phyloP scores from a whole-genome alignment of 805 yeast genomes.

The Cyberlindnera subsufficiens region DNA sequence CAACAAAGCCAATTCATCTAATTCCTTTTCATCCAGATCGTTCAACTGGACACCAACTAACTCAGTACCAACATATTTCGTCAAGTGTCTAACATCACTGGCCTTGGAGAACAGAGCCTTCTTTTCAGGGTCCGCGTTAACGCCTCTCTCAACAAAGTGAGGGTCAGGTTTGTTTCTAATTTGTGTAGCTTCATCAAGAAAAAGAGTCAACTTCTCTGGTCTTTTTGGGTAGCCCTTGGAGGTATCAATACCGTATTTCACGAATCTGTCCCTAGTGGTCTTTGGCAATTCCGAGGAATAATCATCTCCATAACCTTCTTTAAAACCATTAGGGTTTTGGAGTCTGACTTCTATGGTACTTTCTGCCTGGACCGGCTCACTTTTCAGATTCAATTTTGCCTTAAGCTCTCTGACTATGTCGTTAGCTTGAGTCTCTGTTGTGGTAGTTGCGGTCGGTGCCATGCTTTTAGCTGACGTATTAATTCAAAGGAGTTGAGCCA shows the following conservation, averaged over 20 bases:
- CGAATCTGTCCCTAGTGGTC: constrained; percentile 25
- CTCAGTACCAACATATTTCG: constrained; percentile 45
- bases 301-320: too few relatives aligned
- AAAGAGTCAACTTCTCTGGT: constrained; percentile 33
- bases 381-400: too few relatives aligned
- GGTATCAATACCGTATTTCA: constrained; percentile 31
- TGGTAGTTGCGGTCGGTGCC: too few relatives aligned
- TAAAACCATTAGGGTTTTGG: too few relatives aligned
- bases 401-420: too few relatives aligned
- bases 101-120: constrained; percentile 36
- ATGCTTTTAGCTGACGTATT: too few relatives aligned
- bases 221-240: constrained; percentile 36
- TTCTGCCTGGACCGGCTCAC: too few relatives aligned
- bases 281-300: constrained; percentile 13
- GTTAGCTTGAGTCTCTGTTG: too few relatives aligned
- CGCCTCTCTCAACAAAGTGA: constrained; percentile 29
- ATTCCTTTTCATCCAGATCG: constrained; percentile 36
- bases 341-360: too few relatives aligned
- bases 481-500: too few relatives aligned
- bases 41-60: constrained; percentile 40
- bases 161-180: constrained; percentile 27
- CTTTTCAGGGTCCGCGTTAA: constrained; percentile 36
- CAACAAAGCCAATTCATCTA: constrained; percentile 41
- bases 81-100: constrained; percentile 35
- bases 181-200: constrained; percentile 33